Evolutionary conservation across 768 basidiomycete genomes (phyloP).

Genomic region (Auricularia sp.): DNA sequence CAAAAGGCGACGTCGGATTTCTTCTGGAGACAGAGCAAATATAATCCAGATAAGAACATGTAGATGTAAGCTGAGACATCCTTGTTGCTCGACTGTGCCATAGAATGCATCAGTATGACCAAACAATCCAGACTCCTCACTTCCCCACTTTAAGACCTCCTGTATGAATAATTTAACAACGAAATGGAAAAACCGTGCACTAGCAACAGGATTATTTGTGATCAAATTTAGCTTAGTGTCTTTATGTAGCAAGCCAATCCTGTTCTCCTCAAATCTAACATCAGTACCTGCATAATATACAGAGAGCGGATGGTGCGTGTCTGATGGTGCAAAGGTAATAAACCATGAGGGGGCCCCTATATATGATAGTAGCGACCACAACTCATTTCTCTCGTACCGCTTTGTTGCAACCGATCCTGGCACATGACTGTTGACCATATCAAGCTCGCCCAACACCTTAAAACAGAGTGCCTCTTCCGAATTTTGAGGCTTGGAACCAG

Average conservation of each 20-base stretch:
- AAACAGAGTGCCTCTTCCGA: slow-evolving; percentile 7
- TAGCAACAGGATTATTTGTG: neutral
- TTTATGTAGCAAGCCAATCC: slow-evolving; percentile 4
- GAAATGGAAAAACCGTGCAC: slow-evolving; percentile 1
- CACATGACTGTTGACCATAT: slow-evolving; percentile 12
- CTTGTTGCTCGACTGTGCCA: slow-evolving; percentile 11
- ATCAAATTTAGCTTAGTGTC: slow-evolving; percentile 4
- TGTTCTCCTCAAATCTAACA: slow-evolving; percentile 11
- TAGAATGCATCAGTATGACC: slow-evolving; percentile 12
- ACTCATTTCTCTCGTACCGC: slow-evolving; percentile 12
- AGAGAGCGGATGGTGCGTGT: slow-evolving; percentile 11
- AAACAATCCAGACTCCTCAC: slow-evolving; percentile 12
- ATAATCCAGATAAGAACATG: slow-evolving; percentile 13
- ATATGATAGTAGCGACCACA: slow-evolving; percentile 11
- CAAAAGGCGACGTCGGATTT: too few relatives aligned
- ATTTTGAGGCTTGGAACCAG: slow-evolving; percentile 2
- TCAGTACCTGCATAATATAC: slow-evolving; percentile 11
- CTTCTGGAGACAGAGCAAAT: neutral
- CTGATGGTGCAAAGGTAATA: slow-evolving; percentile 14
- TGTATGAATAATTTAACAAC: slow-evolving; percentile 6
- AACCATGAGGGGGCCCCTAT: slow-evolving; percentile 22
- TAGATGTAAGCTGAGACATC: slow-evolving; percentile 12
- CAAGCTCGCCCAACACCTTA: slow-evolving; percentile 6
- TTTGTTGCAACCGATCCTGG: slow-evolving; percentile 8
- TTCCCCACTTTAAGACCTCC: slow-evolving; percentile 2